phyloP scores from a whole-genome alignment of 257 asterid species.

The Solanum etuberosum region DNA sequence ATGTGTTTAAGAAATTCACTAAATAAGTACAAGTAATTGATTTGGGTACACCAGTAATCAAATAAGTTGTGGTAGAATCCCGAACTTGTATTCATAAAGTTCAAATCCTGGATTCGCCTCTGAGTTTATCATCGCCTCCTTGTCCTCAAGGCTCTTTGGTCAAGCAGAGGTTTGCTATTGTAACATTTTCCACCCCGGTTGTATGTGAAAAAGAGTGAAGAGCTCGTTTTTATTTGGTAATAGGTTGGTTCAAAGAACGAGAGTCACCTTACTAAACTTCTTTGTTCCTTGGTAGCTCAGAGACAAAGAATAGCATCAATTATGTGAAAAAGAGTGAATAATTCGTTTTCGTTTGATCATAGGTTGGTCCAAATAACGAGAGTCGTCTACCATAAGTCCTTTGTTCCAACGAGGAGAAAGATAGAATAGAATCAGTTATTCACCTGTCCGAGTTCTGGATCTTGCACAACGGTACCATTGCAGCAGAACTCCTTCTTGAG shows the following conservation, averaged over 20 bases:
- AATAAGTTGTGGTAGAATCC: neutral
- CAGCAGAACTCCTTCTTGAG: constrained; percentile 1
- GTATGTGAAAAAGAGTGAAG: neutral
- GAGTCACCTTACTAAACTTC: neutral
- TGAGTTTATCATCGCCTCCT: neutral
- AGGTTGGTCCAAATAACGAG: neutral
- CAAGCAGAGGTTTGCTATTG: neutral
- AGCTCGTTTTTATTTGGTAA: neutral
- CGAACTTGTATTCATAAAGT: neutral
- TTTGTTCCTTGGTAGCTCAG: neutral
- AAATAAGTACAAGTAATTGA: neutral
- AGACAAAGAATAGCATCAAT: neutral
- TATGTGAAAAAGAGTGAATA: neutral
- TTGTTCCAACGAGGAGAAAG: neutral
- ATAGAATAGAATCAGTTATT: neutral
- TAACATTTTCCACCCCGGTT: neutral
- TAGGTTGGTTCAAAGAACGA: neutral
- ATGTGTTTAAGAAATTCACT: neutral
- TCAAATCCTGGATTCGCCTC: neutral
- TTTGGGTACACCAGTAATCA: neutral
- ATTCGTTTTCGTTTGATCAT: neutral
- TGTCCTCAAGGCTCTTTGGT: neutral
- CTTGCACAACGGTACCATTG: constrained; percentile 3
- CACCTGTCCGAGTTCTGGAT: constrained; percentile 3
- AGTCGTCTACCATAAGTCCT: neutral